Evolutionary conservation across 768 basidiomycete genomes (phyloP), one percentile per base, ranked within the genome.

Genomic region (Suillus luteus): DNA sequence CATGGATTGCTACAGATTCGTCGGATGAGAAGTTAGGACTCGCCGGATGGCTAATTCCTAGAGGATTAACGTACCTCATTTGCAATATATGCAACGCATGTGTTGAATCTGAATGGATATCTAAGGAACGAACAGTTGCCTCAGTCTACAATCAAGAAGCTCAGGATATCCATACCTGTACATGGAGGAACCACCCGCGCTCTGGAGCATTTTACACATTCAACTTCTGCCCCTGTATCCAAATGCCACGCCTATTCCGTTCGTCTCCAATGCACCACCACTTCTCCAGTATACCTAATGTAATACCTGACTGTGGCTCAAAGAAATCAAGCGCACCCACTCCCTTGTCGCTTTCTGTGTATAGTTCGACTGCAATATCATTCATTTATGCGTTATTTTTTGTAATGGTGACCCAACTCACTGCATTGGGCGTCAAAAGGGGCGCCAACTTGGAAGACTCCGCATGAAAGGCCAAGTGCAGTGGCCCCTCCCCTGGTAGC

Each of bases 201-300:
- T 27, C 38, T 10, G 17, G 2, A 38, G 38, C 15, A 38, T 24
- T 40, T 10, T 41, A 31, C 40, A 3, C 57, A 41, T 19, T 11
- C 27, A 72, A 61, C 44, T n/a, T 65, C 37, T 40, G 68, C 14
- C 93, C 93, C 74, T 93, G 92, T 3, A 95, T 82, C 91, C 92
- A 96, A 74, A 94, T 81, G 3, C 76, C 79, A 2, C 63, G 69
- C 22, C 92, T 82, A 75, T 95, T 95, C 59, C 83, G 80, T 5
- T 70, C 70, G 70, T 92, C 88, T 0, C 94, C 94, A 48, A 90
- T 72, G 68, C 91, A 92, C 92, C 93, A 96, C 95, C 95, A 95
- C 71, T 90, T 92, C 75, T 96, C 95, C 27, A 95, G 67, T 76
- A 85, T 78, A 59, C 89, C 89, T 49, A 79, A 70, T 8, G 75